Conservation (phyloP, 2,329 filamentous ascomycete species). For the Apiospora aurea region DNA sequence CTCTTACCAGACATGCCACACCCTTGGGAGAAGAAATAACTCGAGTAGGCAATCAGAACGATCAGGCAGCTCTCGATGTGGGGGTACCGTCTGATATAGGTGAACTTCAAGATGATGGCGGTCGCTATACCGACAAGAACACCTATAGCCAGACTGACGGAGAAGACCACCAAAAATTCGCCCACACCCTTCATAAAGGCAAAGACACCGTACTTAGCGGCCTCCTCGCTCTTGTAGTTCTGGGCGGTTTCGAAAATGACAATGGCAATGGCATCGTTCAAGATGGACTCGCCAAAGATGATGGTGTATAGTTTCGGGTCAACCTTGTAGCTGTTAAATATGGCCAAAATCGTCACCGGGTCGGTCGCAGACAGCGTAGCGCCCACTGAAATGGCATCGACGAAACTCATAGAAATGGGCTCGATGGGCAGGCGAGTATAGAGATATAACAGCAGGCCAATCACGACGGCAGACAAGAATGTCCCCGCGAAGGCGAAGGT, state of each 20-base stretch:
- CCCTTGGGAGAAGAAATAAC: slow-evolving; percentile 97
- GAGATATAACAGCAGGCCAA: slow-evolving; percentile 85
- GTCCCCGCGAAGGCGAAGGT: slow-evolving; percentile 98
- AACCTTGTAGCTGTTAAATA: slow-evolving; percentile 99
- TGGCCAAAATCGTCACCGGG: slow-evolving; percentile 95
- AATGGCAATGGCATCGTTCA: slow-evolving; percentile 98
- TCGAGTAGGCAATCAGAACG: slow-evolving; percentile 92
- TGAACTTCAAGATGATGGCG: slow-evolving; percentile 91
- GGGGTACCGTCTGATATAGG: slow-evolving; percentile 87
- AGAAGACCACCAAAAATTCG: slow-evolving; percentile 95
- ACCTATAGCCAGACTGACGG: slow-evolving; percentile 89
- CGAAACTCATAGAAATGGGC: slow-evolving; percentile 85
- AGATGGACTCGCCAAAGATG: slow-evolving; percentile 97
- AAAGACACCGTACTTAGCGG: slow-evolving; percentile 75
- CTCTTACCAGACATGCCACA: slow-evolving; percentile 92
- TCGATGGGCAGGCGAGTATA: slow-evolving; percentile 89
- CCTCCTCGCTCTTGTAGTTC: slow-evolving; percentile 81
- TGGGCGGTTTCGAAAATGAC: slow-evolving; percentile 98
- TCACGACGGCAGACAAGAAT: slow-evolving; percentile 94
- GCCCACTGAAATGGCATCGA: slow-evolving; percentile 95
- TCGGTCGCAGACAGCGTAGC: slow-evolving; percentile 97
- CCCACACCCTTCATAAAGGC: slow-evolving; percentile 91
- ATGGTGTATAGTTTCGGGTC: slow-evolving; percentile 98
- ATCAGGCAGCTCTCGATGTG: slow-evolving; percentile 98
- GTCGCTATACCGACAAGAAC: slow-evolving; percentile 86